Percentiles rank a stretch among this genome's conserved stretches.
Conservation (phyloP, 2,329 filamentous ascomycete genomes). For the Colletotrichum kahawae region DNA sequence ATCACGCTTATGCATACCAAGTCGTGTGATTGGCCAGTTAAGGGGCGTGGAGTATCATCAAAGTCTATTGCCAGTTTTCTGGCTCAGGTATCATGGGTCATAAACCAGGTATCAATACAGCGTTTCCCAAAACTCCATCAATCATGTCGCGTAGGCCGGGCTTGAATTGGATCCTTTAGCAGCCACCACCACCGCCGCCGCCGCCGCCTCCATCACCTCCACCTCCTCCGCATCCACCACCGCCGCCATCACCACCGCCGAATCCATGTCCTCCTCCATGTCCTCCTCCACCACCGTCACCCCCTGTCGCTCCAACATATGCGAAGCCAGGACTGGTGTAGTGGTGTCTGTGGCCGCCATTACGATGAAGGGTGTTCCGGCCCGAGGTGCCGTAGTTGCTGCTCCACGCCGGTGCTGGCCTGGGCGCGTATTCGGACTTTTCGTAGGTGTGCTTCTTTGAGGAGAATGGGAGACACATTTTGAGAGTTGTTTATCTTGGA, state of each 20-base stretch:
- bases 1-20: neutral
- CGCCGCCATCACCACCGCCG: neutral
- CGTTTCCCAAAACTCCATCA: neutral
- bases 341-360: neutral
- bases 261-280: neutral
- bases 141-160: neutral
- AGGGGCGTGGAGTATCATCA: neutral
- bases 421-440: neutral
- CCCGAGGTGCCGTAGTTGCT: neutral
- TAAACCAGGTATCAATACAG: neutral
- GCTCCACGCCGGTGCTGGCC: neutral
- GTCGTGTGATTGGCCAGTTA: neutral
- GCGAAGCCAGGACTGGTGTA: neutral
- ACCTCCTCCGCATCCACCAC: neutral
- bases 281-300: neutral
- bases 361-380: neutral
- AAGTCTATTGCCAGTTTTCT: neutral
- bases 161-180: neutral
- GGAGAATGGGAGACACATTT: neutral
- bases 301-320: neutral
- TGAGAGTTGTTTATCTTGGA: fast-evolving
- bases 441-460: neutral
- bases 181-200: neutral
- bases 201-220: neutral
- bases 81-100: neutral